Percentiles rank a stretch among this genome's conserved stretches.
phyloP scores from a whole-genome alignment of 78 protist species.

The Planoprotostelium fungivorum region DNA sequence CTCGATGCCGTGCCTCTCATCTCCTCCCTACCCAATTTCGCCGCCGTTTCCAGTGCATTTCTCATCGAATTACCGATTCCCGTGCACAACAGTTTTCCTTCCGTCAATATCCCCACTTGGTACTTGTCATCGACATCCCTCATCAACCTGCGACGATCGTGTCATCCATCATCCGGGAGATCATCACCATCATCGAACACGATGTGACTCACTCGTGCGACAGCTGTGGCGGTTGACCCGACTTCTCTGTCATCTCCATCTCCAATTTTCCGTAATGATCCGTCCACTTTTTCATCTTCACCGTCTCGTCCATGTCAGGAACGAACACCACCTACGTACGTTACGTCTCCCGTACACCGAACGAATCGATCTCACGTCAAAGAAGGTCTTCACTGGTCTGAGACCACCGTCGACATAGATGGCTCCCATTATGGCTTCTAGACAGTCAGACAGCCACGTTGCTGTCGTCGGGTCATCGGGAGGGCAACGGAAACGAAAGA shows the following conservation, averaged over 20 bases:
- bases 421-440: not conserved
- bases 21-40: not conserved
- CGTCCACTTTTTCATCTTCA: not conserved
- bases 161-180: not conserved
- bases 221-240: too few relatives aligned
- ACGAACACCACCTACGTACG: not conserved
- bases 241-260: not conserved
- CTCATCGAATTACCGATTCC: not conserved
- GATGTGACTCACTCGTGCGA: not conserved
- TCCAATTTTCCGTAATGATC: not conserved
- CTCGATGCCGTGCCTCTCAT: not conserved
- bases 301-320: not conserved
- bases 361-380: not conserved
- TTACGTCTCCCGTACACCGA: not conserved
- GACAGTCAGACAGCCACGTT: not conserved
- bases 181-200: not conserved
- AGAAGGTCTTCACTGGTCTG: not conserved
- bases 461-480: not conserved
- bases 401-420: not conserved
- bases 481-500: not conserved
- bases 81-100: not conserved
- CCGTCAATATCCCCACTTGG: not conserved
- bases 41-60: not conserved
- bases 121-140: not conserved
- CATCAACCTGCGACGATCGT: not conserved